Evolutionary conservation across 306 rosid species (phyloP), one percentile per base, ranked within the genome.

Genomic region (Castanospermum australe): DNA sequence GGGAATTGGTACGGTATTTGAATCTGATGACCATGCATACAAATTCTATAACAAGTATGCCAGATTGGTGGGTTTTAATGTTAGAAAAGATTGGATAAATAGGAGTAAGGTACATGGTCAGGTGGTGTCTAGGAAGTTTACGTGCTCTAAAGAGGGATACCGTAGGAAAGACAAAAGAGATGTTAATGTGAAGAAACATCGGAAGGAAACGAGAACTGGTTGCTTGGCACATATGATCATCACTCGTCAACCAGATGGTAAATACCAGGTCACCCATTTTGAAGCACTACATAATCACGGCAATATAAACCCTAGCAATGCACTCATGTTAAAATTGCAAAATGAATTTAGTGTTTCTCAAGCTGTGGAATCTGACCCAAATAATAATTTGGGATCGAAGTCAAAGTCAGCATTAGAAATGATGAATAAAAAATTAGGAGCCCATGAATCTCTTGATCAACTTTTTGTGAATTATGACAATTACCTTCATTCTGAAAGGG

Each of bases 151-250:
- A 71, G 91, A 90, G 73, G 95, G 95, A 56, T 81, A 90, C 80
- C 85, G 92, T 3, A 81, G 86, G 83, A 83, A 62, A 63, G 89
- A 88, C 82, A 88, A 85, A 72, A 81, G 95, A 65, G 90, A 79
- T 71, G 69, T 13, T 55, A 81, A 36, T 85, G 92, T 85, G 75
- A 90, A 85, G 87, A 90, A 83, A 74, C 95, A 83, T 66, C 17
- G 88, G 66, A 90, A 71, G 87, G 95, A 88, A 82, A 90, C 89
- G 1, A 88, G 95, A 85, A 90, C 92, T 50, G 95, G 95, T 61
- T 90, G 95, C 82, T 52, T 85, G 81, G 95, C 91, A 1, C 95
- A 88, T 76, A 85, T 90, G 87, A 88, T 90, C 22, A 65, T 90
- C 67, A 88, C 95, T 45, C 92, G 90, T 70, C 92, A 84, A 65